Conservation (phyloP, 1,139 yeast species). For the Saccharomyces uvarum region DNA sequence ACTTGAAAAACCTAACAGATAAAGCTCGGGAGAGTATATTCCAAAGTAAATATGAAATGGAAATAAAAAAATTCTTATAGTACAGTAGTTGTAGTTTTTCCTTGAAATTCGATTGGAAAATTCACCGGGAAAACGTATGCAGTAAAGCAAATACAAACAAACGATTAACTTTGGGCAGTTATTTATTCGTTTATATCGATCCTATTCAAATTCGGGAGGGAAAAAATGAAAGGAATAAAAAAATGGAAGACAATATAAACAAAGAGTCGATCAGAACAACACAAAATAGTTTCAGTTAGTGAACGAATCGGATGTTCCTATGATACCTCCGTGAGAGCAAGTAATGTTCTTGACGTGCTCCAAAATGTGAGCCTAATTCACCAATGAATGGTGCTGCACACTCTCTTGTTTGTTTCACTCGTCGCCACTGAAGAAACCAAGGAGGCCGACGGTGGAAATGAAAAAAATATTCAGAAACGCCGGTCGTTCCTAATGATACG, state of each 20-base stretch:
- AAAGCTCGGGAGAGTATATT: not conserved
- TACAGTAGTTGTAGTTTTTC: conserved; percentile 3
- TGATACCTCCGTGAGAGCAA: conserved; percentile 1
- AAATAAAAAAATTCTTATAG: not conserved
- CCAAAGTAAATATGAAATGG: not conserved
- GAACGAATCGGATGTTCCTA: not conserved
- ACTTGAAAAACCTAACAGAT: not conserved
- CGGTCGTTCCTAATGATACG: not conserved
- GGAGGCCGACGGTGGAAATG: not conserved
- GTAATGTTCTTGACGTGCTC: not conserved
- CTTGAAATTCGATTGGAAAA: not conserved
- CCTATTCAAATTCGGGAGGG: not conserved
- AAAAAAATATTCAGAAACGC: not conserved
- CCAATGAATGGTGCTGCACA: not conserved
- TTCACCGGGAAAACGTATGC: not conserved
- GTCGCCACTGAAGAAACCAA: not conserved
- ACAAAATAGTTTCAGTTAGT: not conserved
- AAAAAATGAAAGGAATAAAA: not conserved
- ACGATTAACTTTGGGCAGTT: not conserved
- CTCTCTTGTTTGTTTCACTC: not conserved
- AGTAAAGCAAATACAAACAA: not conserved
- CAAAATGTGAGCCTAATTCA: not conserved
- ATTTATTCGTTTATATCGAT: not conserved
- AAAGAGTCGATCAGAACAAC: conserved; percentile 1
- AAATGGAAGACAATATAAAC: not conserved